These are phyloP conservation scores for Saccharum hybrid DNA, from an alignment of 202 grass and related monocot species.

Conservation along the genomic window DNA sequence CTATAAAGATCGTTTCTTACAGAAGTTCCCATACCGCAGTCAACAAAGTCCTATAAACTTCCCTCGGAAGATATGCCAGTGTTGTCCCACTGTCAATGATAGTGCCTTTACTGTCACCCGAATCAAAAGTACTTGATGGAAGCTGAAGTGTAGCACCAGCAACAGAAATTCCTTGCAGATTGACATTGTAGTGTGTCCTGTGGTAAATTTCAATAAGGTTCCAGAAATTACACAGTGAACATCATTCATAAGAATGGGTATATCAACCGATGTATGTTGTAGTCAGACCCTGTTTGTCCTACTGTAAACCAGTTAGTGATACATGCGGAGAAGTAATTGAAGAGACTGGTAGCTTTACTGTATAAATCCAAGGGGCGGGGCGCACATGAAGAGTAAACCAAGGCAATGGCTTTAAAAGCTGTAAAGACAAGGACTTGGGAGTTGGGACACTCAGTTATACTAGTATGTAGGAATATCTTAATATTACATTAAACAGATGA, in stretches of 20 bases:
- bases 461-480: neutral
- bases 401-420: neutral
- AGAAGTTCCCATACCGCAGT: constrained; percentile 55
- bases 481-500: neutral
- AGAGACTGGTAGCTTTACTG: neutral
- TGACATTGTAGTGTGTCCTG: constrained; percentile 92
- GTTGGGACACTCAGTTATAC: neutral
- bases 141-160: constrained; percentile 65
- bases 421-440: neutral
- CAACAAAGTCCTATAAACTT: constrained; percentile 61
- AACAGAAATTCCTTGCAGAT: constrained; percentile 74
- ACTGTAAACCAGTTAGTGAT: neutral
- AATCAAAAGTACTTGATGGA: constrained; percentile 63
- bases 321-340: neutral
- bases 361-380: neutral
- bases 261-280: neutral
- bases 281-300: neutral
- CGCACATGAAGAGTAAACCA: constrained; percentile 12
- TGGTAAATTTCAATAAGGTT: constrained; percentile 29
- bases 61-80: constrained; percentile 76
- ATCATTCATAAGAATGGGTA: constrained; percentile 13
- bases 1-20: neutral
- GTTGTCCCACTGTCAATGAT: constrained; percentile 98
- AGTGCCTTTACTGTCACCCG: constrained; percentile 59
- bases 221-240: constrained; percentile 10